These are phyloP conservation scores for Starmerella roubikii DNA, from an alignment of 805 yeast genomes.

Conservation along the genomic window DNA sequence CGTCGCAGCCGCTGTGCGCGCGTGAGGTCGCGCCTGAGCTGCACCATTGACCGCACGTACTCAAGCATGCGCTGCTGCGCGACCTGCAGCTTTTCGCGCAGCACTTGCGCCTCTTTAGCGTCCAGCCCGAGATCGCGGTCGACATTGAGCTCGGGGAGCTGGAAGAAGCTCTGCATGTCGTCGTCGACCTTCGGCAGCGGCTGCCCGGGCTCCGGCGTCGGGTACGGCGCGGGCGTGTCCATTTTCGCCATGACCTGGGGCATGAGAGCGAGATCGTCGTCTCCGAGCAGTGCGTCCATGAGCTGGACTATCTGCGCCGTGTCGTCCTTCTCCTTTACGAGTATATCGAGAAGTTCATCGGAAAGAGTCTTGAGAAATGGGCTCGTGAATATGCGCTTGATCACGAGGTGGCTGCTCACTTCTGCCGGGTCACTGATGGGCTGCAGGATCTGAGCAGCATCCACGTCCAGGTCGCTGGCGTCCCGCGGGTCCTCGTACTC, in stretches of 20 bases:
- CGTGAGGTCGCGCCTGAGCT: conserved; percentile 58
- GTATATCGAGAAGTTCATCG: conserved; percentile 55
- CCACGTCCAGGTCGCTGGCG: conserved; percentile 31
- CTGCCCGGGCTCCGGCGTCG: conserved; percentile 11
- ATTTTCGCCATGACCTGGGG: conserved; percentile 11
- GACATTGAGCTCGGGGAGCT: conserved; percentile 37
- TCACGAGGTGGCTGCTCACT: conserved; percentile 53
- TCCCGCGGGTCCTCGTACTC: conserved; percentile 34
- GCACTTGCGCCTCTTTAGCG: conserved; percentile 48
- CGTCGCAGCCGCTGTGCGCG: conserved; percentile 65
- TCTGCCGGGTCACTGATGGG: conserved; percentile 78
- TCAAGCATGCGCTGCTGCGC: conserved; percentile 76
- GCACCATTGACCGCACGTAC: conserved; percentile 64
- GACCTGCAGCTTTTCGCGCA: conserved; percentile 62
- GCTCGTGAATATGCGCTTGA: conserved; percentile 51
- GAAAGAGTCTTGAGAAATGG: conserved; percentile 49
- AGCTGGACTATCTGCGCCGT: conserved; percentile 59
- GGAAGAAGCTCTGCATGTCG: conserved; percentile 34
- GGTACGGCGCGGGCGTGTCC: conserved; percentile 4
- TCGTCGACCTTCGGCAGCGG: conserved; percentile 3
- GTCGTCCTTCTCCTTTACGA: conserved; percentile 68
- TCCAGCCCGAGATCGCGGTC: conserved; percentile 41
- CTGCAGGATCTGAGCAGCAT: conserved; percentile 30
- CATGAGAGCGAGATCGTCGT: conserved; percentile 41
- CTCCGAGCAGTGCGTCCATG: conserved; percentile 73